phyloP scores from a whole-genome alignment of 2,329 filamentous ascomycete genomes.

The Talaromyces sp. region DNA sequence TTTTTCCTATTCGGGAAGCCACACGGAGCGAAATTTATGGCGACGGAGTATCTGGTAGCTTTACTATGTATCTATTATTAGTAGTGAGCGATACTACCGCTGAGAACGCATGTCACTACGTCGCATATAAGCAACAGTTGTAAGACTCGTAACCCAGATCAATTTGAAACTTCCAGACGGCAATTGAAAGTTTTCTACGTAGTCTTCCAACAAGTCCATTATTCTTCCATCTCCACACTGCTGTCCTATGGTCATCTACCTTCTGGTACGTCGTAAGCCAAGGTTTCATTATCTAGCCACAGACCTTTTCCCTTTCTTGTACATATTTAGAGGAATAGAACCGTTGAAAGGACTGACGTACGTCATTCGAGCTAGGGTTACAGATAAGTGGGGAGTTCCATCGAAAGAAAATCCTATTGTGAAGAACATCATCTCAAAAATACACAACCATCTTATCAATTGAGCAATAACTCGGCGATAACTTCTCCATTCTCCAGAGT shows the following conservation, averaged over 20 bases:
- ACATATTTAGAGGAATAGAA: neutral
- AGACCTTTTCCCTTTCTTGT: neutral
- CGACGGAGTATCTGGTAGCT: constrained; percentile 1
- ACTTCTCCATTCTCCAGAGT: neutral
- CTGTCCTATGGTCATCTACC: neutral
- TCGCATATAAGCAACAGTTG: neutral
- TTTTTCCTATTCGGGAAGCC: neutral
- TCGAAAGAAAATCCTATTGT: neutral
- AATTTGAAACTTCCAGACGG: neutral
- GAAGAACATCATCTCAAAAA: neutral
- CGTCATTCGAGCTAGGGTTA: constrained; percentile 4
- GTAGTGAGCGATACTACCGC: neutral
- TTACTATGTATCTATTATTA: neutral
- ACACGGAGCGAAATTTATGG: neutral
- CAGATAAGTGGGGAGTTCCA: constrained; percentile 4
- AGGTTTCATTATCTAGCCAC: neutral
- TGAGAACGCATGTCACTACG: neutral
- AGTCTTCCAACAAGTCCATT: neutral
- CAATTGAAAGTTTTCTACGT: neutral
- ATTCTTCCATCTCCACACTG: neutral
- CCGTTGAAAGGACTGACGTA: constrained; percentile 6
- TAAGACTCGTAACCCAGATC: too few relatives aligned
- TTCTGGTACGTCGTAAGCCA: neutral
- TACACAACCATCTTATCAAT: neutral
- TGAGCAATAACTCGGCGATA: neutral